Percentiles rank a stretch among this genome's conserved stretches.
These are phyloP conservation scores for Puccinia polysora DNA, from an alignment of 1,284 basidiomycete genomes.

Conservation along the genomic window DNA sequence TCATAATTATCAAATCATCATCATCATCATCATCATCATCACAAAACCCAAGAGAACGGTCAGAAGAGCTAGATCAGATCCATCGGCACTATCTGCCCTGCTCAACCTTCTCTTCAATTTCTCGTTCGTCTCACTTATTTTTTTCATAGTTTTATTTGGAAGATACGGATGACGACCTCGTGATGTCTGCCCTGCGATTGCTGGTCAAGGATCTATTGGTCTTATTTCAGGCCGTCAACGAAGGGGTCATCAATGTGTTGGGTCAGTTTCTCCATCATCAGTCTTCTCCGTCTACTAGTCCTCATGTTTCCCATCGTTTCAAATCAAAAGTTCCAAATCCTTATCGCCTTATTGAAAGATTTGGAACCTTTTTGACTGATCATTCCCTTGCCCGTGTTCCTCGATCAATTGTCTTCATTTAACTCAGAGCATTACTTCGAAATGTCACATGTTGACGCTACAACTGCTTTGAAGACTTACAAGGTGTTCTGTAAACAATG, in stretches of 20 bases:
- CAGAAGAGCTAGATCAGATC: background rate
- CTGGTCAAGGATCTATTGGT: conserved; percentile 95
- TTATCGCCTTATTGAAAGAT: background rate
- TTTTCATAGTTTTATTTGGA: conserved; percentile 78
- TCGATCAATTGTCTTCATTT: background rate
- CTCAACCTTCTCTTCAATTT: conserved; percentile 10
- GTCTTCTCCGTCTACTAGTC: background rate
- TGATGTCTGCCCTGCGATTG: conserved; percentile 84
- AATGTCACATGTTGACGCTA: conserved; percentile 89
- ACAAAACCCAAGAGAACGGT: background rate
- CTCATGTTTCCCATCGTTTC: background rate
- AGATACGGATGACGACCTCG: conserved; percentile 76
- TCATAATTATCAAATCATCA: too few relatives aligned
- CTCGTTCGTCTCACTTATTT: background rate
- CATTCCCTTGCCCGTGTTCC: conserved; percentile 19
- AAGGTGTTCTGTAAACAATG: conserved; percentile 92
- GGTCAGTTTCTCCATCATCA: conserved; percentile 58
- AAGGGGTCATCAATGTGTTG: conserved; percentile 93
- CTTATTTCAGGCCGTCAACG: conserved; percentile 92
- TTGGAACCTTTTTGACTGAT: conserved; percentile 16
- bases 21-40: background rate
- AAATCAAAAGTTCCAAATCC: conserved; percentile 6
- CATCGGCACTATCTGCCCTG: background rate
- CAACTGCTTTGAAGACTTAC: conserved; percentile 79
- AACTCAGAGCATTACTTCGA: conserved; percentile 89